Base-by-base conservation (phyloP, 805 yeast genomes). In the Ogataea ramenticola region DNA sequence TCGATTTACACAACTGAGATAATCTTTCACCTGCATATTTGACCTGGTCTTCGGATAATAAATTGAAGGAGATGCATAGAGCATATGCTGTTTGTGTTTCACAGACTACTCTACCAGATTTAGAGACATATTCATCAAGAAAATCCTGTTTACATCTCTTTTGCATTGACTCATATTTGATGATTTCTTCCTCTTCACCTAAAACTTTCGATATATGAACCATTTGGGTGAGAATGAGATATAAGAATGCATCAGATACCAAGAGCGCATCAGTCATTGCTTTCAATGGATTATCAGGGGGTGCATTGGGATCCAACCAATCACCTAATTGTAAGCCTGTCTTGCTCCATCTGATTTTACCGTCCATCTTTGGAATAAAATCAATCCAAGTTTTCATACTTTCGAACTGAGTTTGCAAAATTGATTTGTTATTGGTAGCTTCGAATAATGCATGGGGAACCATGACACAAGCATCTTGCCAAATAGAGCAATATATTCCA, bases 301-400 rank as follows among this genome's bases (percentile, higher is more conserved):
- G 60, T 19, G 60, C 60, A 26, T 47, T 42, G 3, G 60, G 60
- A 41, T 56, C 60, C 24, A 54, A 43, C 58, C 58, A 54, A 31
- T 54, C 55, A 19, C 65, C 73, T 41, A 70, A 39, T 38, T 54
- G 58, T 16, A 46, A 37, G 3, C 32, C 64, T n/a, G 41, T 35
- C 17, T 46, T 35, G 19, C 29, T 42, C 51, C 51, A 48, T 17
- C 50, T 30, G 14, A 49, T 30, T 31, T 50, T 49, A 5, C 51
- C 54, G 12, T 40, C 40, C 21, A 47, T 38, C 26, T 46, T 50
- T 3, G 54, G 54, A 11, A 50, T 44, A 34, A 39, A 44, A 20
- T 50, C 45, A 41, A 49, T 37, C 54, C 54, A 50, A 3, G 42
- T 34, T 22, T 29, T 34, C 48, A 48, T 48, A 34, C 51, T 49